A percentile compares a stretch with the other conserved stretches of the same genome.
Conservation (phyloP, 176 grass and related monocot species). For the Dactylis glomerata region DNA sequence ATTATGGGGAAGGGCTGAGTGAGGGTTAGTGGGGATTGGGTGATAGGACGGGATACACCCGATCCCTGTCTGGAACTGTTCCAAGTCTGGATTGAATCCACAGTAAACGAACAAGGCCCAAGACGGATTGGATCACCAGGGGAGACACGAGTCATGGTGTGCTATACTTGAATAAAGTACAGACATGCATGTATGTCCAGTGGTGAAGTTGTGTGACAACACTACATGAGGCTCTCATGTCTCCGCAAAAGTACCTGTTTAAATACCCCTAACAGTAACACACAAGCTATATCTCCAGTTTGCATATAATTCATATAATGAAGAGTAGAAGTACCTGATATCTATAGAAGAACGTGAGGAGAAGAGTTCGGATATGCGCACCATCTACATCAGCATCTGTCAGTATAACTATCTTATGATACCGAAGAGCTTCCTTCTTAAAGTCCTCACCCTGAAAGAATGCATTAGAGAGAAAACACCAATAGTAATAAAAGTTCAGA, state of each 20-base stretch:
- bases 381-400: slow-evolving; percentile 99
- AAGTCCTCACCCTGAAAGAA: slow-evolving; percentile 97
- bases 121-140: neutral
- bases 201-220: neutral
- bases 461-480: slow-evolving; percentile 28
- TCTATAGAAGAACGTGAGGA: slow-evolving; percentile 99
- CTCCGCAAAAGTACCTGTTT: neutral
- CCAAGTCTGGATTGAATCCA: too few species aligned
- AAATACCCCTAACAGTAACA: neutral
- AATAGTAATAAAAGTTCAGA: slow-evolving; percentile 2
- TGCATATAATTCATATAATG: slow-evolving; percentile 2
- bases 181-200: neutral
- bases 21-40: too few species aligned
- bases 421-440: slow-evolving; percentile 88
- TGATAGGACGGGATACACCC: too few species aligned
- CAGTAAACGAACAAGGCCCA: too few species aligned
- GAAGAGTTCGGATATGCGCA: slow-evolving; percentile 92
- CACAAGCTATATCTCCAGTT: neutral
- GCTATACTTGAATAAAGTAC: neutral
- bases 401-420: slow-evolving; percentile 97
- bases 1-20: too few species aligned
- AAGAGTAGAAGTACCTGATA: slow-evolving; percentile 65
- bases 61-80: too few species aligned
- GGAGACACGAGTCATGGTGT: neutral
- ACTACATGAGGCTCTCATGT: neutral